Evolutionary conservation across 2,329 filamentous ascomycete genomes (phyloP).

Genomic region (Colletotrichum brevisporum): DNA sequence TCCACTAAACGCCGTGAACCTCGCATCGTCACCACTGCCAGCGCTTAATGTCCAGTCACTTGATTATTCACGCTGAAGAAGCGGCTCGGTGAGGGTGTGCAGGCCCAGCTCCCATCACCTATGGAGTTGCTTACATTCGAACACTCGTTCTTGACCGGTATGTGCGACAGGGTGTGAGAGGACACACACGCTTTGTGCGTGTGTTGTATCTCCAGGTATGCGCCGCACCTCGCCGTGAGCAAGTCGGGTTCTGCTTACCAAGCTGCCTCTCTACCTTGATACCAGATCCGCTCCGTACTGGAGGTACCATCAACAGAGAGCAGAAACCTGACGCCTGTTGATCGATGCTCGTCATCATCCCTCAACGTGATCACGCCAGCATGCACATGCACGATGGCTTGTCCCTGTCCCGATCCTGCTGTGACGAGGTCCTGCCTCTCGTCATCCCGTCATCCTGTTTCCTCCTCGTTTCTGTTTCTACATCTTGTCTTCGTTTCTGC

Average conservation of each 20-base stretch:
- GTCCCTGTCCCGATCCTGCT: background rate
- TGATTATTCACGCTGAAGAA: conserved; percentile 27
- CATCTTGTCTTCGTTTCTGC: background rate
- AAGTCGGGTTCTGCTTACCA: background rate
- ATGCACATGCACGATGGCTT: conserved; percentile 35
- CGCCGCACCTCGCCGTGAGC: background rate
- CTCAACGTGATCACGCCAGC: conserved; percentile 35
- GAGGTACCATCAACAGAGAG: too few species aligned
- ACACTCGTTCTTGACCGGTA: conserved; percentile 17
- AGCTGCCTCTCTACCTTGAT: too few species aligned
- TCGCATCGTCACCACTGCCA: conserved; percentile 16
- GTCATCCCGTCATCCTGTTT: background rate
- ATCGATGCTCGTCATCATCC: conserved; percentile 23
- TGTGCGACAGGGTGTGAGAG: conserved; percentile 23
- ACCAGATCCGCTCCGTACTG: too few species aligned
- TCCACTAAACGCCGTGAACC: conserved; percentile 36
- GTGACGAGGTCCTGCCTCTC: background rate
- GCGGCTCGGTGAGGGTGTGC: conserved; percentile 9
- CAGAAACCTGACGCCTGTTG: background rate
- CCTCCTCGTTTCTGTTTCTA: background rate
- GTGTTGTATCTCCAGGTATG: background rate
- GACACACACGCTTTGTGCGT: background rate
- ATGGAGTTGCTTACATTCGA: conserved; percentile 5
- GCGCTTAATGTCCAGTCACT: conserved; percentile 31
- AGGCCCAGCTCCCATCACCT: conserved; percentile 7